Evolutionary conservation across 352 stramenopile species (phyloP).

Genomic region (Phytophthora foliorum): DNA sequence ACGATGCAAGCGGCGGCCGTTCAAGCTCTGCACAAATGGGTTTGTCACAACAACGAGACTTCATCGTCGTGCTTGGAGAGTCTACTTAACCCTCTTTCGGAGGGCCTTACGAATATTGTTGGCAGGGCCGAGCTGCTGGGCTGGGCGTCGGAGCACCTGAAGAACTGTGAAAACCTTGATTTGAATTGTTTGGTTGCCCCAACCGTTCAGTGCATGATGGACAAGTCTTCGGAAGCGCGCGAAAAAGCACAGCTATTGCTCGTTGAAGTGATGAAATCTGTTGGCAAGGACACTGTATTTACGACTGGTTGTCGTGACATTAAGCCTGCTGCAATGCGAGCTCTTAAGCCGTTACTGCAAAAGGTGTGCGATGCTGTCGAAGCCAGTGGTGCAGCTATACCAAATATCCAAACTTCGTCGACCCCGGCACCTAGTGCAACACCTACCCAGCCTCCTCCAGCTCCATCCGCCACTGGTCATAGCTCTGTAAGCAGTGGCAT

Average conservation of each 20-base stretch:
- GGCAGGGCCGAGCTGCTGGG: slow-evolving; percentile 80
- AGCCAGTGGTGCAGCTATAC: slow-evolving; percentile 19
- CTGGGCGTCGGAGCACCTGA: slow-evolving; percentile 78
- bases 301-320: slow-evolving; percentile 82
- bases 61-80: slow-evolving; percentile 77
- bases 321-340: slow-evolving; percentile 88
- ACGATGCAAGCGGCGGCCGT: slow-evolving; percentile 84
- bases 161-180: slow-evolving; percentile 74
- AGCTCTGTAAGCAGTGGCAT: slow-evolving; percentile 18
- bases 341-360: slow-evolving; percentile 85
- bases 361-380: slow-evolving; percentile 71
- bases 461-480: slow-evolving; percentile 18
- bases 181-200: slow-evolving; percentile 71
- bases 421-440: slow-evolving; percentile 12
- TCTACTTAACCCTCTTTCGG: slow-evolving; percentile 69
- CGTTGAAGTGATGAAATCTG: slow-evolving; percentile 83
- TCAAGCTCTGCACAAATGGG: slow-evolving; percentile 87
- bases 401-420: slow-evolving; percentile 9
- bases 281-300: slow-evolving; percentile 79
- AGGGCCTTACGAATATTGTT: slow-evolving; percentile 81
- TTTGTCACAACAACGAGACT: slow-evolving; percentile 79
- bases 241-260: slow-evolving; percentile 86
- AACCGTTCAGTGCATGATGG: slow-evolving; percentile 84
- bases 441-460: slow-evolving; percentile 13
- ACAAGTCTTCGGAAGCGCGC: slow-evolving; percentile 86